A percentile compares a stretch with the other conserved stretches of the same genome.
Evolutionary conservation across 768 basidiomycete genomes (phyloP).

Genomic region (Podaxis sp.): DNA sequence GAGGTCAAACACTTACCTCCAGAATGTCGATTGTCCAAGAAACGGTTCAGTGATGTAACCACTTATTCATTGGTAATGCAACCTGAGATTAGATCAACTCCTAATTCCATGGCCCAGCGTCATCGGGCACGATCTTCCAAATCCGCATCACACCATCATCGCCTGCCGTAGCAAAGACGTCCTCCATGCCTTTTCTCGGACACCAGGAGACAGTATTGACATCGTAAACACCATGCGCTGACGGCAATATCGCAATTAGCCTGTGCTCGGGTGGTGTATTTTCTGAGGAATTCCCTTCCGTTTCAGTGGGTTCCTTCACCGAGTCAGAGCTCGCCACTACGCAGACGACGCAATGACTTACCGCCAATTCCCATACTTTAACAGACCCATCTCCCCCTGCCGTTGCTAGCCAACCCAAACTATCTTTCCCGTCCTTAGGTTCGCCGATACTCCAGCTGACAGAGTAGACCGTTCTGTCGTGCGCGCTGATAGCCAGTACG

Average conservation of each 20-base stretch:
- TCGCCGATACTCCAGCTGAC: slow-evolving; percentile 66
- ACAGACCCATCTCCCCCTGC: slow-evolving; percentile 85
- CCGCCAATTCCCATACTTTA: slow-evolving; percentile 76
- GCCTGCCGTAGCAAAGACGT: slow-evolving; percentile 77
- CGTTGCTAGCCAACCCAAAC: slow-evolving; percentile 82
- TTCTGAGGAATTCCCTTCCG: slow-evolving; percentile 10
- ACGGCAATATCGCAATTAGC: slow-evolving; percentile 56
- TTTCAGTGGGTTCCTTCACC: slow-evolving; percentile 27
- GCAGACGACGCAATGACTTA: slow-evolving; percentile 28
- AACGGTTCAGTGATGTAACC: too few species aligned
- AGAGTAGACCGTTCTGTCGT: slow-evolving; percentile 78
- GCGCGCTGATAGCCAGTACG: slow-evolving; percentile 57
- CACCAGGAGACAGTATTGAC: slow-evolving; percentile 89
- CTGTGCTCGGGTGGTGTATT: slow-evolving; percentile 31
- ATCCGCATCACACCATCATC: slow-evolving; percentile 83
- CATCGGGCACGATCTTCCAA: slow-evolving; percentile 50
- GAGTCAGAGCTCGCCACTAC: not conserved
- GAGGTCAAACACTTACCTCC: too few species aligned
- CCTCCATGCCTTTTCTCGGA: slow-evolving; percentile 60
- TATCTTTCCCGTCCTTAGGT: slow-evolving; percentile 25
- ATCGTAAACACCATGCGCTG: slow-evolving; percentile 82
- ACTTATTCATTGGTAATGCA: too few species aligned
- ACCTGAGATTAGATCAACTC: too few species aligned
- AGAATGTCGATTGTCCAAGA: too few species aligned
- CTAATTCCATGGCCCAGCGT: too few species aligned